phyloP scores from a whole-genome alignment of 257 asterid genomes.

The Nicotiana attenuata region DNA sequence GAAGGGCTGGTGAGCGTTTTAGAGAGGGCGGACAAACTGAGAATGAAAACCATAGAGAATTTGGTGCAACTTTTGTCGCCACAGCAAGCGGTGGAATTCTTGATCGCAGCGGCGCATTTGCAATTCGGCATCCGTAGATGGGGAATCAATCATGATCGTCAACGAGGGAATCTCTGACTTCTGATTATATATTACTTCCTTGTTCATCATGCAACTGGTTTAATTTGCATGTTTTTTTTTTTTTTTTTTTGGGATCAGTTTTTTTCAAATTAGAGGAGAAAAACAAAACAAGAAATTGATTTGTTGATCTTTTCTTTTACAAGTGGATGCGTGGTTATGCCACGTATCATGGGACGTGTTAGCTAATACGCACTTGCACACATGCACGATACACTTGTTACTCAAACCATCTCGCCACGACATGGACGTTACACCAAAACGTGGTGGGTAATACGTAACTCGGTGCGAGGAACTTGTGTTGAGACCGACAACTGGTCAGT shows the following conservation, averaged over 20 bases:
- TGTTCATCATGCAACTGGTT: not conserved
- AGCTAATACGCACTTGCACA: not conserved
- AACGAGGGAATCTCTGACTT: slow-evolving; percentile 13
- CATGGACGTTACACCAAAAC: not conserved
- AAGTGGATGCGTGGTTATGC: not conserved
- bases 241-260: too few species aligned
- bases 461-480: not conserved
- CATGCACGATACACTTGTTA: not conserved
- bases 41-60: slow-evolving; percentile 47
- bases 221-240: not conserved
- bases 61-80: slow-evolving; percentile 63
- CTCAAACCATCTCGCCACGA: not conserved
- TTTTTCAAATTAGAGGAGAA: not conserved
- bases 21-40: slow-evolving; percentile 57
- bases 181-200: too few species aligned
- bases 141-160: slow-evolving; percentile 57
- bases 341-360: not conserved
- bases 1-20: slow-evolving; percentile 37
- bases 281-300: not conserved
- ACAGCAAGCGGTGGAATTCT: slow-evolving; percentile 66
- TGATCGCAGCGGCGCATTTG: slow-evolving; percentile 62
- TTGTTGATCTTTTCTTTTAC: not conserved
- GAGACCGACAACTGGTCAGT: not conserved
- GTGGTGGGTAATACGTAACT: not conserved
- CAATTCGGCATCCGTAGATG: slow-evolving; percentile 64